phyloP scores from a whole-genome alignment of 768 basidiomycete species.

The Tricholomella constricta region DNA sequence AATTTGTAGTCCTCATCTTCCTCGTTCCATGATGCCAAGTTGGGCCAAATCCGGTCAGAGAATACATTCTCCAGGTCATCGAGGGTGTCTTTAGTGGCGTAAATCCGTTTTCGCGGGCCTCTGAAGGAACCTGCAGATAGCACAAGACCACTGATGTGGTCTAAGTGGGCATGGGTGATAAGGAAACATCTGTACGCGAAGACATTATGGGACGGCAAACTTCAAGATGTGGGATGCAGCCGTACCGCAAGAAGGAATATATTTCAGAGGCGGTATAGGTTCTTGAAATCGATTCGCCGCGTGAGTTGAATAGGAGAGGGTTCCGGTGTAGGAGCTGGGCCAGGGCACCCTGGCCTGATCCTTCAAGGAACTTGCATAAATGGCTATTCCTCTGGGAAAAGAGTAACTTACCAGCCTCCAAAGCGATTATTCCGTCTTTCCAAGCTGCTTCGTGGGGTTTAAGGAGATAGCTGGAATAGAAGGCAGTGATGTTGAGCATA shows the following conservation, averaged over 20 bases:
- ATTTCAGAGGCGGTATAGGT: conserved; percentile 47
- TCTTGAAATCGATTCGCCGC: conserved; percentile 22
- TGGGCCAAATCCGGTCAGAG: conserved; percentile 82
- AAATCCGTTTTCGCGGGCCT: conserved; percentile 64
- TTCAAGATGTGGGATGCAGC: neutral
- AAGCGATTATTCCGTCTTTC: conserved; percentile 78
- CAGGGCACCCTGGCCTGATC: conserved; percentile 85
- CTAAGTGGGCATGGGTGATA: conserved; percentile 88
- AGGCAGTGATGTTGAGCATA: conserved; percentile 13
- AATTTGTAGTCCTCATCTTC: conserved; percentile 60
- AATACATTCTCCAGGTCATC: conserved; percentile 73
- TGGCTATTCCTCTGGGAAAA: neutral
- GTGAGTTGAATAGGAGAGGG: conserved; percentile 52
- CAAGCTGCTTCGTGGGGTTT: conserved; percentile 69
- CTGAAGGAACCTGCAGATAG: conserved; percentile 78
- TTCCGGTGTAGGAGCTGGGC: conserved; percentile 56
- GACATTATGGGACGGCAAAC: conserved; percentile 4
- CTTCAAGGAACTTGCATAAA: conserved; percentile 37
- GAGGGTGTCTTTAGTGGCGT: conserved; percentile 60
- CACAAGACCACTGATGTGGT: conserved; percentile 84
- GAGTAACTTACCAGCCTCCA: conserved; percentile 78
- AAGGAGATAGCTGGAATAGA: conserved; percentile 72
- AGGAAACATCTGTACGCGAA: conserved; percentile 66
- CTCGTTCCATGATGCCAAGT: conserved; percentile 74
- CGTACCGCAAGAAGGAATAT: conserved; percentile 56